A percentile compares a stretch with the other conserved stretches of the same genome.
Evolutionary conservation across 805 yeast genomes (phyloP).

Genomic region (Tanozyma kutaoensis): DNA sequence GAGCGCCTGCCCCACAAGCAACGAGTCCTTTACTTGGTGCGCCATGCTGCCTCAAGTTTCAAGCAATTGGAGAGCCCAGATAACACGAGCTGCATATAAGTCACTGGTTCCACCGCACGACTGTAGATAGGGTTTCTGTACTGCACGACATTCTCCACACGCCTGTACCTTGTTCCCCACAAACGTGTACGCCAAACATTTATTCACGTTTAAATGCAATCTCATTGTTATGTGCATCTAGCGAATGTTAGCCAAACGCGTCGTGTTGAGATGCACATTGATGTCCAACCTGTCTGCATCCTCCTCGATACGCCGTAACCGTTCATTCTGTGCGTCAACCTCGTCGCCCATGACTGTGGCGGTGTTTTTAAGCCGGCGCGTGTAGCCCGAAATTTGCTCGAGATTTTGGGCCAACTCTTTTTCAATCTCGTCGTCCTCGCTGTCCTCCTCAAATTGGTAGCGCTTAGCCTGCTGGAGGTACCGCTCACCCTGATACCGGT

Average conservation of each 20-base stretch:
- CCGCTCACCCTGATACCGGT: slow-evolving; percentile 39
- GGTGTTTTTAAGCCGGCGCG: slow-evolving; percentile 56
- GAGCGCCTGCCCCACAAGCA: slow-evolving; percentile 26
- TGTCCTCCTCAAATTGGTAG: slow-evolving; percentile 10
- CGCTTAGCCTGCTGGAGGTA: slow-evolving; percentile 45
- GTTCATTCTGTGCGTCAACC: slow-evolving; percentile 62
- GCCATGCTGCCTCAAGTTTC: no score
- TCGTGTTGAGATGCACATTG: slow-evolving; percentile 65
- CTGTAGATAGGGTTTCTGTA: no score
- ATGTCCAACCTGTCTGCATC: slow-evolving; percentile 78
- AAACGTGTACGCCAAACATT: no score
- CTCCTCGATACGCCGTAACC: slow-evolving; percentile 66
- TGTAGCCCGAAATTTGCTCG: slow-evolving; percentile 59
- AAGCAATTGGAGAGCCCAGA: no score
- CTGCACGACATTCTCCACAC: no score
- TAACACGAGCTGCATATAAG: no score
- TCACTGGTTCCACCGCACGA: no score
- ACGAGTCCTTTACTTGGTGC: slow-evolving; percentile 16
- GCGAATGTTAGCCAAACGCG: slow-evolving; percentile 45
- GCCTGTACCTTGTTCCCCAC: no score
- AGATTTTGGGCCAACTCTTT: slow-evolving; percentile 74
- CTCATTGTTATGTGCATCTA: no score
- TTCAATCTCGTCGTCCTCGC: slow-evolving; percentile 57
- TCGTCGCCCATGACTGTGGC: slow-evolving; percentile 69
- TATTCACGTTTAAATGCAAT: no score